Evolutionary conservation across 805 yeast genomes (phyloP).

Genomic region (Zygoascus biomembranicola): DNA sequence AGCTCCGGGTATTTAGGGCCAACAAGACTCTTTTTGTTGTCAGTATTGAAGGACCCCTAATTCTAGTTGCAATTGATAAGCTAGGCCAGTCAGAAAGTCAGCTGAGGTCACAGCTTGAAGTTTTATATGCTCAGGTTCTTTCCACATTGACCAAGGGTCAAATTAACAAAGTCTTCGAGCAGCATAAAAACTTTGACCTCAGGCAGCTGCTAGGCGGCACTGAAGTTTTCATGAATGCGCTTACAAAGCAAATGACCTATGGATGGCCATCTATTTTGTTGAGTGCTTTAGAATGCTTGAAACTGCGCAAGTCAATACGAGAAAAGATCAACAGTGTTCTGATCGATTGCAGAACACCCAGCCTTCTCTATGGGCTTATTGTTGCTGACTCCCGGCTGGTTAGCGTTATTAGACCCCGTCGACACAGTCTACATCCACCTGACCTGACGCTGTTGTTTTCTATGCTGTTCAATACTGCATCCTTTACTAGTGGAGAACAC

Average conservation of each 20-base stretch:
- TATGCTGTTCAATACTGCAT: conserved; percentile 53
- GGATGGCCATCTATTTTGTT: conserved; percentile 53
- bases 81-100: conserved; percentile 32
- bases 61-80: conserved; percentile 55
- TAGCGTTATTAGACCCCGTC: conserved; percentile 64
- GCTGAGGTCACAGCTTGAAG: conserved; percentile 55
- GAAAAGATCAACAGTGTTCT: conserved; percentile 48
- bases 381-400: conserved; percentile 59
- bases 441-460: conserved; percentile 72
- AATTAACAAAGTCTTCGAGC: conserved; percentile 56
- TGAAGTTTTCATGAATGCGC: conserved; percentile 63
- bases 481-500: conserved; percentile 51
- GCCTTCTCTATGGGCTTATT: conserved; percentile 67
- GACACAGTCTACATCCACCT: conserved; percentile 70
- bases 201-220: conserved; percentile 66
- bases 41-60: conserved; percentile 56
- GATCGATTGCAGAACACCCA: conserved; percentile 39
- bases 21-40: conserved; percentile 49
- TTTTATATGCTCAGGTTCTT: conserved; percentile 68
- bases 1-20: conserved; percentile 39
- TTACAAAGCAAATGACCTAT: conserved; percentile 45
- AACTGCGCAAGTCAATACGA: conserved; percentile 51
- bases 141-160: conserved; percentile 78
- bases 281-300: conserved; percentile 58
- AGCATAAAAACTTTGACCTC: conserved; percentile 73